A percentile compares a stretch with the other conserved stretches of the same genome.
phyloP scores from a whole-genome alignment of 164 flowering plant genomes.

The Litsea cubeba region DNA sequence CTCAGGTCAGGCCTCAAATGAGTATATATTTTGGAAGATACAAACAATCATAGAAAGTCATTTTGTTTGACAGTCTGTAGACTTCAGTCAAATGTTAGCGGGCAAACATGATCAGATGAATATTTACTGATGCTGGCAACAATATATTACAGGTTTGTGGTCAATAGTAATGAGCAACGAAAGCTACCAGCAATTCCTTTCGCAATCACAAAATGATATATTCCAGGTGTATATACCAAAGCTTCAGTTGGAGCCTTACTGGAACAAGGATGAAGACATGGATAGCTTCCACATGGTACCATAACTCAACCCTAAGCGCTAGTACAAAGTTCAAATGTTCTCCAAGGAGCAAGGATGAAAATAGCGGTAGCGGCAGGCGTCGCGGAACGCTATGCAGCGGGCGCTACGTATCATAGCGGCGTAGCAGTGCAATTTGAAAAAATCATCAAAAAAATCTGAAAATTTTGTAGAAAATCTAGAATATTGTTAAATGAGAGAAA shows the following conservation, averaged over 20 bases:
- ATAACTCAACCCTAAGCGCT: too few species aligned
- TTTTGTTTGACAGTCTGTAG: background rate
- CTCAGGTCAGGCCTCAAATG: background rate
- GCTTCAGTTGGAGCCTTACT: background rate
- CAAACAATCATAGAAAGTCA: background rate
- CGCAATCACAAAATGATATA: too few species aligned
- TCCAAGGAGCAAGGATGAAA: too few species aligned
- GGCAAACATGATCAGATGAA: background rate
- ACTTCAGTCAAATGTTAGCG: background rate
- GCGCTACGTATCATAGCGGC: too few species aligned
- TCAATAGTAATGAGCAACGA: background rate
- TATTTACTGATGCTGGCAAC: background rate
- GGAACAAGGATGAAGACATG: background rate
- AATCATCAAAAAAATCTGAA: too few species aligned
- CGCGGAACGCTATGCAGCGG: too few species aligned
- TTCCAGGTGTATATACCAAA: too few species aligned
- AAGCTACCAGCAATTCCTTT: background rate
- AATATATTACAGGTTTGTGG: background rate
- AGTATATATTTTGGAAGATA: background rate
- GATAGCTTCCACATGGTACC: background rate
- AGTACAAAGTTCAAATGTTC: too few species aligned
- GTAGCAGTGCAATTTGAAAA: too few species aligned
- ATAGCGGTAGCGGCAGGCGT: too few species aligned
- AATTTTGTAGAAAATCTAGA: too few species aligned
- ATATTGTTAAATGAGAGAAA: too few species aligned